Evolutionary conservation across 441 rosid genomes (phyloP), one percentile per base, ranked within the genome.

Genomic region (Brassica balearica): DNA sequence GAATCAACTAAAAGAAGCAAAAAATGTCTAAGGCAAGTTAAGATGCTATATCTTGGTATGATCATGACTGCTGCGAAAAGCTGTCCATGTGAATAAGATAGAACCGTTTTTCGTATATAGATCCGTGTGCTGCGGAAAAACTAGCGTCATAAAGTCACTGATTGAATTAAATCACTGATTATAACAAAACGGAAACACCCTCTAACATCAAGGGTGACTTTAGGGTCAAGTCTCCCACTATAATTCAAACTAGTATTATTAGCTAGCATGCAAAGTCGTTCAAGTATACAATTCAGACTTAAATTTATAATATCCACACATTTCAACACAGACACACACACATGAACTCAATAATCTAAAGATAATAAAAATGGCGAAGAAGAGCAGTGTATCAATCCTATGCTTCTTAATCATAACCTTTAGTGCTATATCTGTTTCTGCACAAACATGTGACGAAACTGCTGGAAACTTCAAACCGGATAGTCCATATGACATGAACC

Each of bases 401-500:
- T 41, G 68, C 32, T 23, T 10, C 29, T 9, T 59, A 3, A 29
- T 59, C 68, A 29, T 72, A 66, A 20, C 19, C 32, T 78, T 72
- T 27, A 66, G 19, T n/a, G 1, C 15, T 3, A 46, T 32, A 10
- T 78, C 63, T 43, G 56, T 58, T 72, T 72, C 69, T 59, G 56
- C 77, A 20, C 81, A 78, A 71, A 17, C 48, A 5, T 78, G 81
- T 72, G 58, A 72, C 2, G 0, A 25, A 1, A 32, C 22, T 20
- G 0, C n/a, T 20, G 73, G 77, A 6, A 29, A 0, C 27, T 72
- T 72, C 65, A 72, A 67, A 72, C 69, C 68, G 34, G 68, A 78
- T 22, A 78, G 69, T 58, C 12, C 56, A n/a, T 72, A 78, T 72
- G 77, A 34, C 69, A 67, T 46, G 22, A 78, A 72, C 65, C 81